Percentiles rank a stretch among this genome's conserved stretches.
phyloP scores from a whole-genome alignment of 306 rosid genomes.

The Cercis canadensis region DNA sequence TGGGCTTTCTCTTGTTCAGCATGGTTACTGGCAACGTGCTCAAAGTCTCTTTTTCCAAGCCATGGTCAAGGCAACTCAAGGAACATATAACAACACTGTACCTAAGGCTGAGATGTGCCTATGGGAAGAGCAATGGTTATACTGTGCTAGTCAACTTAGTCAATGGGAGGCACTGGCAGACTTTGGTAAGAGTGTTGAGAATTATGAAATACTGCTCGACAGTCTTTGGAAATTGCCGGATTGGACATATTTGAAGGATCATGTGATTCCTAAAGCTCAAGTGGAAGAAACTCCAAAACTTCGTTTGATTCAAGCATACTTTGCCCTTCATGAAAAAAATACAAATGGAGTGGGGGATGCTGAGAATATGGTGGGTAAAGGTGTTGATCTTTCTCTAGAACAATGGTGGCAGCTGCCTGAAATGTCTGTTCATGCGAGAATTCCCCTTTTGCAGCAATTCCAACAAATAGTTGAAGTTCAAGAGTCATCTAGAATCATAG shows the following conservation, averaged over 20 bases:
- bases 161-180: conserved; percentile 98
- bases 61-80: conserved; percentile 99
- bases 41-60: conserved; percentile 98
- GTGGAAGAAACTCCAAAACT: conserved; percentile 98
- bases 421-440: conserved; percentile 96
- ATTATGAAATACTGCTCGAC: conserved; percentile 93
- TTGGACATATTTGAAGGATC: conserved; percentile 97
- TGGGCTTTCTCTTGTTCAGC: conserved; percentile 98
- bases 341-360: conserved; percentile 94
- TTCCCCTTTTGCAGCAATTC: conserved; percentile 97
- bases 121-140: conserved; percentile 99
- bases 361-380: conserved; percentile 87
- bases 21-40: conserved; percentile 99
- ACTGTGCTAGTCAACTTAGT: conserved; percentile 93
- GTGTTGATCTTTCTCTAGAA: conserved; percentile 94
- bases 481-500: conserved; percentile 80
- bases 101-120: conserved; percentile 99
- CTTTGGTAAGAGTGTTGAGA: conserved; percentile 94
- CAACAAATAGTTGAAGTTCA: conserved; percentile 99
- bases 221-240: conserved; percentile 98
- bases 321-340: conserved; percentile 88
- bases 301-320: conserved; percentile 85
- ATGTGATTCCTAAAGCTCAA: conserved; percentile 97
- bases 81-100: conserved; percentile 88
- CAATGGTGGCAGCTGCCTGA: conserved; percentile 99